phyloP scores from a whole-genome alignment of 805 yeast species.

The Zygosaccharomyces rouxii region DNA sequence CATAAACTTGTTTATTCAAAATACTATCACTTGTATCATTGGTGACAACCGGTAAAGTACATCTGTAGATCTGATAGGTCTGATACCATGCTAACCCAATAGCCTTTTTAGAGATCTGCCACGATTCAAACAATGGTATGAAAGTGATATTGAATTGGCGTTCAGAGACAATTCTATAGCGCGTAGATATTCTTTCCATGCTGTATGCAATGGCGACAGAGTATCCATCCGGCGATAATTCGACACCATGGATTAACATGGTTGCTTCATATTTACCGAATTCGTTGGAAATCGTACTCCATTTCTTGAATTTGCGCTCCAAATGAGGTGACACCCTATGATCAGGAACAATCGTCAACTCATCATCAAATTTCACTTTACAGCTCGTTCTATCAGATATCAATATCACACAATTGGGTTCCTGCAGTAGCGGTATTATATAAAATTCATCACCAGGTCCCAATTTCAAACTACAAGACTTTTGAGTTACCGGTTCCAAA shows the following conservation, averaged over 20 bases:
- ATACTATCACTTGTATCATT: not conserved
- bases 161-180: slow-evolving; percentile 31
- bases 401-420: slow-evolving; percentile 12
- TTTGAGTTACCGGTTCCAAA: slow-evolving; percentile 9
- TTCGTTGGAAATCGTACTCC: slow-evolving; percentile 29
- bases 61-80: slow-evolving; percentile 28
- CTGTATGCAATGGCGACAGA: slow-evolving; percentile 28
- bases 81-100: slow-evolving; percentile 35
- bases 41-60: slow-evolving; percentile 19
- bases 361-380: slow-evolving; percentile 14
- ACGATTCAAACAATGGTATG: slow-evolving; percentile 26
- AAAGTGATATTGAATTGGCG: slow-evolving; percentile 24
- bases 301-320: slow-evolving; percentile 27
- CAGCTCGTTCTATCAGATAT: slow-evolving; percentile 22
- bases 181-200: slow-evolving; percentile 27
- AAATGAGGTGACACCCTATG: slow-evolving; percentile 24
- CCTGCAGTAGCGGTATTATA: slow-evolving; percentile 20
- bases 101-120: slow-evolving; percentile 26
- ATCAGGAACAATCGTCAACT: slow-evolving; percentile 17
- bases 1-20: slow-evolving; percentile 6
- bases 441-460: slow-evolving; percentile 18
- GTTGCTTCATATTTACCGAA: slow-evolving; percentile 28
- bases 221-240: slow-evolving; percentile 30
- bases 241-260: slow-evolving; percentile 27
- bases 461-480: slow-evolving; percentile 5